Conservation (phyloP, 2,329 filamentous ascomycete species). For the Talaromyces sp. region DNA sequence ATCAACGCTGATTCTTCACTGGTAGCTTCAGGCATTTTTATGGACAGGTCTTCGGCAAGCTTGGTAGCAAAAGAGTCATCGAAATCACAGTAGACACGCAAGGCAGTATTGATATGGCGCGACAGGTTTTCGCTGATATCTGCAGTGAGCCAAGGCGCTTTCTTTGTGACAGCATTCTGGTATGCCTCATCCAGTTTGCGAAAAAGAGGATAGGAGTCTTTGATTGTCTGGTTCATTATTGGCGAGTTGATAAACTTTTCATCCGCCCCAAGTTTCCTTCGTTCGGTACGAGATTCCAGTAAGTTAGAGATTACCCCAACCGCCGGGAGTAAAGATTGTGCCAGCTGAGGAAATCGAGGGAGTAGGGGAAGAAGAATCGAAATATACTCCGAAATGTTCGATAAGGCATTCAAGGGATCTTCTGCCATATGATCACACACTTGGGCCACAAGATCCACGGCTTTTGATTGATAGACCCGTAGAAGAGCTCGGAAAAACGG, state of each 20-base stretch:
- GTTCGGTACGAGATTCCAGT: constrained; percentile 31
- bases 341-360: constrained; percentile 29
- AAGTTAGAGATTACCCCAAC: constrained; percentile 28
- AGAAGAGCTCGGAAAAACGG: constrained; percentile 39
- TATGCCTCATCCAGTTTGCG: constrained; percentile 36
- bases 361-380: constrained; percentile 29
- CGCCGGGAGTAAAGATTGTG: constrained; percentile 23
- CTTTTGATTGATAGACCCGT: constrained; percentile 28
- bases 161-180: constrained; percentile 41
- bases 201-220: constrained; percentile 29
- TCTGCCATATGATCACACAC: constrained; percentile 30
- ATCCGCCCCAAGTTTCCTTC: constrained; percentile 24
- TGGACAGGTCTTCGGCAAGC: constrained; percentile 36
- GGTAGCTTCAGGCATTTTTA: constrained; percentile 32
- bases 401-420: constrained; percentile 27
- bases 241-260: constrained; percentile 23
- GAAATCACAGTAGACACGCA: constrained; percentile 30
- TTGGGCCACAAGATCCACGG: constrained; percentile 28
- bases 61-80: constrained; percentile 32
- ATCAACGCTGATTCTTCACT: constrained; percentile 32
- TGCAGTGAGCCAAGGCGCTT: constrained; percentile 41
- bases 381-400: constrained; percentile 30
- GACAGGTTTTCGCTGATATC: constrained; percentile 41
- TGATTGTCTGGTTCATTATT: constrained; percentile 21
- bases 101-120: constrained; percentile 31